Percentiles rank a stretch among this genome's conserved stretches.
These are phyloP conservation scores for Aspergillus tanneri DNA, from an alignment of 2,329 filamentous ascomycete species.

Conservation along the genomic window DNA sequence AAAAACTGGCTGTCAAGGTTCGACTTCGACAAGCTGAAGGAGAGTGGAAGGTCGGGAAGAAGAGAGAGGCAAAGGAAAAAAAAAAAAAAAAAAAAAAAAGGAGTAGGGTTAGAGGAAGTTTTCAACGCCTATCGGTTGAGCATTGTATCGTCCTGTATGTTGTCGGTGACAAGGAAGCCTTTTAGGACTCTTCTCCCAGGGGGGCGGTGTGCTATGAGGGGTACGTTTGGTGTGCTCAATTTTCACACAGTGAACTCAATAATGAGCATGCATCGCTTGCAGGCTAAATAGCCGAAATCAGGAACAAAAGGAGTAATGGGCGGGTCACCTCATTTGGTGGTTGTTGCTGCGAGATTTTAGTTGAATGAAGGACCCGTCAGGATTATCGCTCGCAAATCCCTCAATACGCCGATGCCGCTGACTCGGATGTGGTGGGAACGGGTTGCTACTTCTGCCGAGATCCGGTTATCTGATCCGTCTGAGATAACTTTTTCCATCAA, in stretches of 20 bases:
- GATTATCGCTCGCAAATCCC: slow-evolving; percentile 18
- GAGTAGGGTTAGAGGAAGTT: too few species aligned
- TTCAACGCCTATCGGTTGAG: slow-evolving; percentile 23
- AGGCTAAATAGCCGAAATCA: slow-evolving; percentile 17
- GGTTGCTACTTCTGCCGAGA: slow-evolving; percentile 33
- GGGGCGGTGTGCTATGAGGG: slow-evolving; percentile 26
- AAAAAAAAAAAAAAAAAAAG: background rate
- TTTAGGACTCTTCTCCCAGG: slow-evolving; percentile 11
- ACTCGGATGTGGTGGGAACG: slow-evolving; percentile 17
- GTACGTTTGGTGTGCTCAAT: slow-evolving; percentile 19
- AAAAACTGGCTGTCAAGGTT: slow-evolving; percentile 5
- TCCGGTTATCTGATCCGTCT: slow-evolving; percentile 46
- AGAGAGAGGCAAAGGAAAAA: slow-evolving; percentile 4
- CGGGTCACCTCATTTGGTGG: slow-evolving; percentile 11
- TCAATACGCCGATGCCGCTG: slow-evolving; percentile 14
- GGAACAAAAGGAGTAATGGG: slow-evolving; percentile 17
- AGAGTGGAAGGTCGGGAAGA: slow-evolving; percentile 5
- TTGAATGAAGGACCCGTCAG: slow-evolving; percentile 14
- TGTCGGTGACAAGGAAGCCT: slow-evolving; percentile 9
- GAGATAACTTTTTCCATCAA: slow-evolving; percentile 36
- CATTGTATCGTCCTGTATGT: slow-evolving; percentile 26
- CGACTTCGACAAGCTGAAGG: too few species aligned
- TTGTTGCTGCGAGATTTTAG: slow-evolving; percentile 15
- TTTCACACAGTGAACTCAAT: slow-evolving; percentile 17
- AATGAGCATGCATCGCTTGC: slow-evolving; percentile 21